Conservation (phyloP, 371 early-diverging fungal species). For the Mortierella sp. region DNA sequence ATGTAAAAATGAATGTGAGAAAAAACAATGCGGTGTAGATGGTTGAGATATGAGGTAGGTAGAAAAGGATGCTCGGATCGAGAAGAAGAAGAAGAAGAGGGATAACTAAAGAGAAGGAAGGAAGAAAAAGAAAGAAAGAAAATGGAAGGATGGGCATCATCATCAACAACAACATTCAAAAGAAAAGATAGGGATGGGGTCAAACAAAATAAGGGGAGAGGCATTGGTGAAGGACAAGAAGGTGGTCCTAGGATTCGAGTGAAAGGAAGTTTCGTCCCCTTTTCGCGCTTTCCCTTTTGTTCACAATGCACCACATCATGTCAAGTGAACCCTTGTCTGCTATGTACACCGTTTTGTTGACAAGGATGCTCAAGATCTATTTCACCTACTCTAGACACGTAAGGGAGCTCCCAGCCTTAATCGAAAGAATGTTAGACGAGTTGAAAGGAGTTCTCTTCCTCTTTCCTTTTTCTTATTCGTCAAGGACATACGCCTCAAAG, state of each 20-base stretch:
- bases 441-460: not conserved
- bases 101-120: not conserved
- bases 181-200: slow-evolving; percentile 7
- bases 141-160: not conserved
- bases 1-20: not conserved
- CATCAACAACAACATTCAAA: not conserved
- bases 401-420: not conserved
- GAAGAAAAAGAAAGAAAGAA: not conserved
- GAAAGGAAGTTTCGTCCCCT: not conserved
- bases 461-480: not conserved
- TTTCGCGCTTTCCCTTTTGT: not conserved
- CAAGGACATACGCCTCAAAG: not conserved
- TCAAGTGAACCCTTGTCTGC: not conserved
- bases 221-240: not conserved
- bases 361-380: not conserved
- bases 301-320: not conserved
- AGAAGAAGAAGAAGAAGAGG: not conserved
- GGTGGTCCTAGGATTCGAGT: not conserved
- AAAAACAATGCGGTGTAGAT: not conserved
- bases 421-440: slow-evolving; percentile 18
- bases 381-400: not conserved
- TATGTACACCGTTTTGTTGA: not conserved
- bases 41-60: not conserved
- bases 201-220: not conserved
- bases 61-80: not conserved